phyloP scores from a whole-genome alignment of 2,329 filamentous ascomycete species.

The Pseudogymnoascus sp. region DNA sequence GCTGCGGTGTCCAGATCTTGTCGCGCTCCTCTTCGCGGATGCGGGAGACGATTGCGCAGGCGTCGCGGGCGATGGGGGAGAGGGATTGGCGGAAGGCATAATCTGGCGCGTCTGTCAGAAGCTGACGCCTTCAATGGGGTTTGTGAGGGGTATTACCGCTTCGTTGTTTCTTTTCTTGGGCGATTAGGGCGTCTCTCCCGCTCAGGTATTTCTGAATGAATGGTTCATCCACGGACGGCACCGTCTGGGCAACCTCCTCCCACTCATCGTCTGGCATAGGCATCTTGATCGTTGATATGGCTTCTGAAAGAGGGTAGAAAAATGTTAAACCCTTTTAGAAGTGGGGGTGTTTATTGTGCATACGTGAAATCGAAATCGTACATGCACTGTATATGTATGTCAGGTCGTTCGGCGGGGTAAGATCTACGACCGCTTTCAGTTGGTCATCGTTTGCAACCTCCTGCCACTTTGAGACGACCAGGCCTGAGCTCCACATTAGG shows the following conservation, averaged over 20 bases:
- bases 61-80: conserved; percentile 69
- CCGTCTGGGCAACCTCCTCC: conserved; percentile 47
- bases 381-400: neutral
- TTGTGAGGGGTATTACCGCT: conserved; percentile 50
- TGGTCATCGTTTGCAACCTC: conserved; percentile 6
- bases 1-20: conserved; percentile 67
- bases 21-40: conserved; percentile 72
- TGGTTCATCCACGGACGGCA: conserved; percentile 56
- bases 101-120: conserved; percentile 37
- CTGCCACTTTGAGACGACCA: neutral
- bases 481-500: neutral
- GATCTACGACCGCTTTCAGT: conserved; percentile 1
- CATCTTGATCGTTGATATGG: neutral
- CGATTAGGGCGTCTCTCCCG: conserved; percentile 68
- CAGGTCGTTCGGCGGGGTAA: neutral
- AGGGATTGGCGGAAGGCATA: conserved; percentile 64
- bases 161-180: conserved; percentile 72
- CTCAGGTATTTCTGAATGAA: conserved; percentile 77
- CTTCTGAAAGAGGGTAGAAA: neutral
- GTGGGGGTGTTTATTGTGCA: neutral
- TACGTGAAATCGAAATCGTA: neutral
- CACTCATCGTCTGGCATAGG: conserved; percentile 46
- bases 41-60: conserved; percentile 69
- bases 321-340: neutral
- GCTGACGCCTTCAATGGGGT: conserved; percentile 21